Evolutionary conservation across 2,329 filamentous ascomycete species (phyloP).

Genomic region (Pyrenochaeta sp.): DNA sequence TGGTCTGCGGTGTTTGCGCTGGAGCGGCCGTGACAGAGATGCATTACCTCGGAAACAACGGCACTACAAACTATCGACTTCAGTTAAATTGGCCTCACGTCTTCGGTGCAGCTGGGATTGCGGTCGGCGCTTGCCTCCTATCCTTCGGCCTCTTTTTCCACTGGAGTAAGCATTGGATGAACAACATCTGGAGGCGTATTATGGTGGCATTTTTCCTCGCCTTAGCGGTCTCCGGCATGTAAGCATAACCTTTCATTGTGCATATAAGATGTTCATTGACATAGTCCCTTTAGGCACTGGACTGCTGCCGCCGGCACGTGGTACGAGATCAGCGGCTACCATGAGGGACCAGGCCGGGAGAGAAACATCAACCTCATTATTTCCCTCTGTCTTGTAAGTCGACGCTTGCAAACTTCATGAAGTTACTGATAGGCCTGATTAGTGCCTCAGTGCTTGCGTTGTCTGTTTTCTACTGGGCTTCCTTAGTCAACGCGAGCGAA

Average conservation of each 20-base stretch:
- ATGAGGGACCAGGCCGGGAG: conserved; percentile 49
- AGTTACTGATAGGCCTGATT: conserved; percentile 64
- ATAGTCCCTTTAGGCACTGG: conserved; percentile 65
- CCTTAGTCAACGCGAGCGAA: conserved; percentile 49
- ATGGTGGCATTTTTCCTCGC: conserved; percentile 74
- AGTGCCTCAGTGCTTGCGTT: conserved; percentile 53
- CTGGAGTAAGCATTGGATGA: conserved; percentile 78
- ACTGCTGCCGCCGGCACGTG: conserved; percentile 75
- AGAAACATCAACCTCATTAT: conserved; percentile 75
- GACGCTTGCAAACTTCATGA: conserved; percentile 67
- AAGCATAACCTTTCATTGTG: background rate
- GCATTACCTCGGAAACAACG: conserved; percentile 88
- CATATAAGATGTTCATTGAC: background rate
- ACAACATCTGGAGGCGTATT: conserved; percentile 77
- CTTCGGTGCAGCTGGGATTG: conserved; percentile 74
- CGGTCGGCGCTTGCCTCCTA: conserved; percentile 73
- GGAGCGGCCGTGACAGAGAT: conserved; percentile 82
- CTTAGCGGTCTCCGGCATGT: conserved; percentile 80
- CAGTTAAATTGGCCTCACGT: conserved; percentile 68
- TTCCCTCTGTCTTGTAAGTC: conserved; percentile 72
- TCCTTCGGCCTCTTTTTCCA: conserved; percentile 81
- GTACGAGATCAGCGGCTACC: conserved; percentile 66
- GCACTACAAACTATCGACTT: conserved; percentile 78
- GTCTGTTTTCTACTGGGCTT: conserved; percentile 47
- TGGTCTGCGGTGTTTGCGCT: conserved; percentile 71